A percentile compares a stretch with the other conserved stretches of the same genome.
These are phyloP conservation scores for Botryotinia narcissicola DNA, from an alignment of 2,329 filamentous ascomycete genomes.

Conservation along the genomic window DNA sequence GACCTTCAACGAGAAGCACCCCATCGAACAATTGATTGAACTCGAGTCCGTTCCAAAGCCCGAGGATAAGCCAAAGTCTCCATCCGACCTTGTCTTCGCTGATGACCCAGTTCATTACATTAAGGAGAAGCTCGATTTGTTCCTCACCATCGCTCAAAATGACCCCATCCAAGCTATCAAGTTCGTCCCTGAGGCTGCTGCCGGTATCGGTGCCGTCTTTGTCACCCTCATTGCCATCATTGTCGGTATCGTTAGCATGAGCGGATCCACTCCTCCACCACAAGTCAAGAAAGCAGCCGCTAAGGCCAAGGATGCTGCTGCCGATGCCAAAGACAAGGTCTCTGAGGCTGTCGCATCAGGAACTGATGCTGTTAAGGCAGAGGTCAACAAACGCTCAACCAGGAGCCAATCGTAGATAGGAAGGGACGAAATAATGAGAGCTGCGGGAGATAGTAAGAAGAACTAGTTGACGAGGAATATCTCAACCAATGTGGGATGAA, in stretches of 20 bases:
- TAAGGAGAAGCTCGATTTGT: constrained; percentile 90
- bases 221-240: constrained; percentile 70
- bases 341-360: constrained; percentile 57
- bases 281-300: constrained; percentile 69
- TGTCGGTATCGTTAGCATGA: constrained; percentile 61
- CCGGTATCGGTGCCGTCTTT: constrained; percentile 68
- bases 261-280: constrained; percentile 64
- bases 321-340: constrained; percentile 73
- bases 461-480: not conserved
- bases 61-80: constrained; percentile 60
- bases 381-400: constrained; percentile 37
- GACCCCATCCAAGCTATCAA: constrained; percentile 81
- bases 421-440: constrained; percentile 45
- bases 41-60: constrained; percentile 76
- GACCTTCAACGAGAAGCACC: constrained; percentile 86
- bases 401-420: constrained; percentile 37
- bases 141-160: constrained; percentile 76
- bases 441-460: not conserved
- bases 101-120: constrained; percentile 87
- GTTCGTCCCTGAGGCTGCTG: constrained; percentile 88
- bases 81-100: constrained; percentile 78
- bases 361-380: constrained; percentile 70
- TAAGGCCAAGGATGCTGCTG: constrained; percentile 67
- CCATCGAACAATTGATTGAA: constrained; percentile 76
- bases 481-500: not conserved